Evolutionary conservation across 805 yeast species (phyloP).

Genomic region (Starmerella roubikii): DNA sequence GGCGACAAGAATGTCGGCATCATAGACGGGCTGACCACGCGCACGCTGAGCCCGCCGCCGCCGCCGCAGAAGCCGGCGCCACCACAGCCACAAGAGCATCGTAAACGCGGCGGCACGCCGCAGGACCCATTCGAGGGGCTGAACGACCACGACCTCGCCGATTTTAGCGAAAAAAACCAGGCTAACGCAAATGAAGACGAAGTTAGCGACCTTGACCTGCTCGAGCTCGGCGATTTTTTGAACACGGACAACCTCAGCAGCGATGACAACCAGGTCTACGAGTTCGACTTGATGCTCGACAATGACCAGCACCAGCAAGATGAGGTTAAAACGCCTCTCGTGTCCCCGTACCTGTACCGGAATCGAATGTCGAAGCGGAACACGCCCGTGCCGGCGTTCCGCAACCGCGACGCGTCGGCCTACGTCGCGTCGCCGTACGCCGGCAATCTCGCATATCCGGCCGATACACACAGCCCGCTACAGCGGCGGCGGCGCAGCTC

Average conservation of each 20-base stretch:
- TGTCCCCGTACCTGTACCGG: conserved; percentile 25
- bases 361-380: conserved; percentile 25
- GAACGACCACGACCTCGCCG: conserved; percentile 10
- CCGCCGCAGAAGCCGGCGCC: background rate
- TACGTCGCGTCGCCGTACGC: too few relatives aligned
- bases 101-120: conserved; percentile 20
- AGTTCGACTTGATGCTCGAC: conserved; percentile 19
- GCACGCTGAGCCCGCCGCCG: conserved; percentile 50
- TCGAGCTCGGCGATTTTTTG: conserved; percentile 58
- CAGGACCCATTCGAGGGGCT: conserved; percentile 22
- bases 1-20: conserved; percentile 67
- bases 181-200: conserved; percentile 19
- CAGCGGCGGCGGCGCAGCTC: conserved; percentile 16
- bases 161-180: conserved; percentile 3
- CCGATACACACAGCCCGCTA: conserved; percentile 13
- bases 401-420: conserved; percentile 53
- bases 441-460: conserved; percentile 13
- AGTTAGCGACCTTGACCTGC: conserved; percentile 32
- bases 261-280: conserved; percentile 37
- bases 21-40: conserved; percentile 84
- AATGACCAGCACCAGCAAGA: background rate
- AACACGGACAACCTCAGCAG: conserved; percentile 68
- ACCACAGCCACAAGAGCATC: too few relatives aligned
- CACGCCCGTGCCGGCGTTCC: conserved; percentile 79
- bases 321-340: conserved; percentile 5